Conservation (phyloP, 164 flowering plant species). For the Tetracentron sinense region DNA sequence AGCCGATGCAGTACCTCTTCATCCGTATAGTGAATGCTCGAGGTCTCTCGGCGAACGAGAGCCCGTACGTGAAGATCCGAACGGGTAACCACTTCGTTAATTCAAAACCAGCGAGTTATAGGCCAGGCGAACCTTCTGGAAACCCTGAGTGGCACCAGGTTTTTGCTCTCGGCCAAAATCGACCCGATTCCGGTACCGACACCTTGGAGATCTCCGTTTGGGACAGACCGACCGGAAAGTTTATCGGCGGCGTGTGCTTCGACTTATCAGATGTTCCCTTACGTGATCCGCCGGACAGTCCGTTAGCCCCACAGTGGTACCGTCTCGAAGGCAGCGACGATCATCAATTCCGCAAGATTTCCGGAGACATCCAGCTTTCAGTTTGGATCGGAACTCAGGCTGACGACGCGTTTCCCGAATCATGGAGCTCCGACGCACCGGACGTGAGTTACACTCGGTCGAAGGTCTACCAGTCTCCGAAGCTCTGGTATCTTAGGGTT, state of each 20-base stretch:
- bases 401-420: slow-evolving; percentile 87
- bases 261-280: slow-evolving; percentile 79
- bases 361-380: slow-evolving; percentile 79
- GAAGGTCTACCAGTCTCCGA: slow-evolving; percentile 93
- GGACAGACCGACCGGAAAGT: slow-evolving; percentile 54
- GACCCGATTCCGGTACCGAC: slow-evolving; percentile 26
- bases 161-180: slow-evolving; percentile 54
- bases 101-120: slow-evolving; percentile 49
- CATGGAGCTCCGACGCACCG: slow-evolving; percentile 75
- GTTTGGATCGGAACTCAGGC: slow-evolving; percentile 97
- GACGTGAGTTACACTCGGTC: slow-evolving; percentile 68
- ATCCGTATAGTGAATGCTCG: slow-evolving; percentile 82
- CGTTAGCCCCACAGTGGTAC: slow-evolving; percentile 90
- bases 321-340: slow-evolving; percentile 61
- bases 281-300: slow-evolving; percentile 85
- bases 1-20: slow-evolving; percentile 86
- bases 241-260: slow-evolving; percentile 88
- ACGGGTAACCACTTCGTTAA: slow-evolving; percentile 37
- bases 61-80: slow-evolving; percentile 54
- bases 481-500: slow-evolving; percentile 90
- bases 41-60: slow-evolving; percentile 38
- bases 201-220: slow-evolving; percentile 74
- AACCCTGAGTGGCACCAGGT: slow-evolving; percentile 87
- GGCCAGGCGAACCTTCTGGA: slow-evolving; percentile 45
- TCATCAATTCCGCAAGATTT: slow-evolving; percentile 23